Conservation (phyloP, 2,329 filamentous ascomycete species). For the Neonectria coccinea region DNA sequence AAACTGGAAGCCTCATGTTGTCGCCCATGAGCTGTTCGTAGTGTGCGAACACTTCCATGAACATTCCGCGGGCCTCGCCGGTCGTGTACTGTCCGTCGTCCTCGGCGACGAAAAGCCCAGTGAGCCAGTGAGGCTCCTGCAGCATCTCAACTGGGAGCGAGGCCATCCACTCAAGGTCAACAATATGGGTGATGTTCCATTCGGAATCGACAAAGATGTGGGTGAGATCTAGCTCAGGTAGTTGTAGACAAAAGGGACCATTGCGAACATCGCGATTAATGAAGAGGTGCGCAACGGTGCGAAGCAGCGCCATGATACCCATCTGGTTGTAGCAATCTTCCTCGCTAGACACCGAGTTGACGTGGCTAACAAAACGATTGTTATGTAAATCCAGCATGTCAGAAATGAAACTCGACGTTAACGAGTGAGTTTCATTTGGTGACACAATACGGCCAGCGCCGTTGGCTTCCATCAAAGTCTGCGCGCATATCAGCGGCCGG, state of each 20-base stretch:
- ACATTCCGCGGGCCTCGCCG: neutral
- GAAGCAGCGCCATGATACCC: neutral
- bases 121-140: conserved; percentile 21
- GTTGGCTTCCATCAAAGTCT: neutral
- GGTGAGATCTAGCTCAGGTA: conserved; percentile 6
- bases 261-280: neutral
- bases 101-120: neutral
- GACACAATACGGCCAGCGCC: neutral
- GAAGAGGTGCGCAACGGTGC: neutral
- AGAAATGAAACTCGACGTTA: neutral
- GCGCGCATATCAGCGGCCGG: neutral
- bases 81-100: neutral
- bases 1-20: neutral
- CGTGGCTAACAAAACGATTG: conserved; percentile 1
- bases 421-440: neutral
- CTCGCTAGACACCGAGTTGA: neutral
- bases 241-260: conserved; percentile 15
- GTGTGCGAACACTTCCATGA: neutral
- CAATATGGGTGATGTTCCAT: conserved; percentile 15
- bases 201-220: conserved; percentile 19
- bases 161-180: conserved; percentile 22
- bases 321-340: conserved; percentile 9
- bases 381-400: neutral
- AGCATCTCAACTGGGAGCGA: conserved; percentile 18
- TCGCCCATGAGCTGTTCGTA: neutral